Evolutionary conservation across 257 asterid species (phyloP).

Genomic region (Jaltomata sinuosa): DNA sequence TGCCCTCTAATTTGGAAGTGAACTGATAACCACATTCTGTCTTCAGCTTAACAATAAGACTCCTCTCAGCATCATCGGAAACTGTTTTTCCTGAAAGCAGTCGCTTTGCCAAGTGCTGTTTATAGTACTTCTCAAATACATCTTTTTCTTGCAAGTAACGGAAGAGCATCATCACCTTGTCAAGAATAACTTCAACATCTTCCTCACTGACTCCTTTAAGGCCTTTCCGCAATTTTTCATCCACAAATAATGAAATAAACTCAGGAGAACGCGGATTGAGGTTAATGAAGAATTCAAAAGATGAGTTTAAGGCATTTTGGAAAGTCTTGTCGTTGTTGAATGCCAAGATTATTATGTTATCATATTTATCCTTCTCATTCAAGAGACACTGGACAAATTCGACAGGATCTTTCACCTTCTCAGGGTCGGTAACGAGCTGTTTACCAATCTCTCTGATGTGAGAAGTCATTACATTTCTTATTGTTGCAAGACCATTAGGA

Average conservation of each 20-base stretch:
- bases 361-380: conserved; percentile 68
- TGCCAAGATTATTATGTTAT: conserved; percentile 53
- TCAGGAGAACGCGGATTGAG: conserved; percentile 87
- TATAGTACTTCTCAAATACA: conserved; percentile 85
- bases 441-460: conserved; percentile 80
- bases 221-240: conserved; percentile 76
- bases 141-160: conserved; percentile 94
- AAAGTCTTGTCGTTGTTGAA: conserved; percentile 75
- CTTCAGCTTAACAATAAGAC: conserved; percentile 74
- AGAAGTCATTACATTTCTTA: conserved; percentile 73
- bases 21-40: conserved; percentile 89
- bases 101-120: conserved; percentile 84
- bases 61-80: conserved; percentile 90
- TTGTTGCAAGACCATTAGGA: conserved; percentile 56
- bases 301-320: conserved; percentile 82
- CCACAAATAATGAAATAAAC: conserved; percentile 77
- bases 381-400: conserved; percentile 76
- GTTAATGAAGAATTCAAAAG: conserved; percentile 81
- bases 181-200: conserved; percentile 70
- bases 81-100: conserved; percentile 77
- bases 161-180: conserved; percentile 87
- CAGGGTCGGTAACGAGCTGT: conserved; percentile 88
- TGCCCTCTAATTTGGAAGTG: conserved; percentile 83
- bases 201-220: conserved; percentile 82
- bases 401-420: conserved; percentile 78